Conservation (phyloP, 192 early-diverging fungal genomes). For the Spizellomyces punctatus region DNA sequence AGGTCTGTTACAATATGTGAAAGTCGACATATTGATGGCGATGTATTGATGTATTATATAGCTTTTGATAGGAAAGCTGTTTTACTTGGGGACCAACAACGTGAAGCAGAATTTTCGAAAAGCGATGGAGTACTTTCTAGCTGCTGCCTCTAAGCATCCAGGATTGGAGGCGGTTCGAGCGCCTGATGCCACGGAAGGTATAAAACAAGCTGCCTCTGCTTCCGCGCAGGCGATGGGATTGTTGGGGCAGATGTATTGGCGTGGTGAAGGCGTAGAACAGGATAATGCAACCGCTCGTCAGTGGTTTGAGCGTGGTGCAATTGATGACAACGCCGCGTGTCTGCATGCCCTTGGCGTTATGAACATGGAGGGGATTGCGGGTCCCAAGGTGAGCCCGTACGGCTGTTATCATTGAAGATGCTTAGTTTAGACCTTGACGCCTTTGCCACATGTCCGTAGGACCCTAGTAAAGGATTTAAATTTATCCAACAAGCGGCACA, state of each 20-base stretch:
- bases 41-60: conserved; percentile 9
- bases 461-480: conserved; percentile 59
- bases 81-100: conserved; percentile 73
- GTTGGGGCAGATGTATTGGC: conserved; percentile 85
- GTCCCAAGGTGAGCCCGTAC: conserved; percentile 19
- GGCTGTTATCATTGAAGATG: too few species aligned
- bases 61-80: conserved; percentile 75
- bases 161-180: conserved; percentile 3
- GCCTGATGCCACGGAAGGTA: conserved; percentile 16
- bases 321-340: conserved; percentile 62
- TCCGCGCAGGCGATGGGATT: conserved; percentile 78
- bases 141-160: conserved; percentile 56
- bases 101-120: conserved; percentile 58
- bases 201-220: conserved; percentile 35
- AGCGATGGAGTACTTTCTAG: conserved; percentile 63
- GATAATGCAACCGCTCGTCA: conserved; percentile 63
- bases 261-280: conserved; percentile 80
- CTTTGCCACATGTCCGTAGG: conserved; percentile 32
- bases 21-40: background rate
- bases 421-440: too few species aligned
- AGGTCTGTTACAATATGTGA: conserved; percentile 32
- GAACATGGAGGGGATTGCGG: conserved; percentile 68
- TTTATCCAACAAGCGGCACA: conserved; percentile 74
- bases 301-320: conserved; percentile 79
- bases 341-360: conserved; percentile 84